Evolutionary conservation across 352 stramenopile genomes (phyloP), one percentile per base, ranked within the genome.

Genomic region (Phytophthora sp.): DNA sequence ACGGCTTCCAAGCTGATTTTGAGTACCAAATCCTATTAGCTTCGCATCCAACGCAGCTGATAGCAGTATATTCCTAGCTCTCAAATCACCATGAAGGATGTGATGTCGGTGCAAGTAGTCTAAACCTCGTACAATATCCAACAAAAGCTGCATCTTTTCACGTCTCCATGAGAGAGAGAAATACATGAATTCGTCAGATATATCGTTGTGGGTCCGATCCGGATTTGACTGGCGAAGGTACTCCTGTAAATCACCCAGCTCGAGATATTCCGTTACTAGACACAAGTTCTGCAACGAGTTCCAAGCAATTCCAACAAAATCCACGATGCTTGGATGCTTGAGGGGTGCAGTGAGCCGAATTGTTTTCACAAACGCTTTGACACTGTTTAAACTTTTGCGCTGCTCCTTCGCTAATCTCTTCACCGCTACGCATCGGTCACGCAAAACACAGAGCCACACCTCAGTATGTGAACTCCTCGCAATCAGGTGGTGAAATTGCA

Each of bases 11-110:
- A 4, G 23, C 15, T 37, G 24, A 17, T 26, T 7, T 5, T 46
- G 62, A 17, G 27, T 18, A n/a, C 76, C 59, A 46, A 79, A 83
- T 27, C 77, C 69, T n/a, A 68, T 69, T 1, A 86, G 54, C 26
- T 86, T 86, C 26, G 71, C 71, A 4, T 73, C 54, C 30, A 86
- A 49, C 18, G 60, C 31, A 23, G 37, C 28, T 1, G 70, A 74
- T 0, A 85, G 50, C 21, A 85, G 54, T 10, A 91, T 72, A 57
- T 82, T 83, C 31, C 69, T 81, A 17, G 76, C 61, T 62, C 80
- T 88, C 13, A 92, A 43, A 46, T 89, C 68, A 5, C 79, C 56
- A 45, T 91, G 79, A 23, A 88, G 72, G 27, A 84, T 57, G 3
- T 62, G 61, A 7, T 72, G 44, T 27, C 67, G 58, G 50, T 90